Percentiles rank a stretch among this genome's conserved stretches.
Conservation (phyloP, 2,329 filamentous ascomycete species). For the Colletotrichum incanum region DNA sequence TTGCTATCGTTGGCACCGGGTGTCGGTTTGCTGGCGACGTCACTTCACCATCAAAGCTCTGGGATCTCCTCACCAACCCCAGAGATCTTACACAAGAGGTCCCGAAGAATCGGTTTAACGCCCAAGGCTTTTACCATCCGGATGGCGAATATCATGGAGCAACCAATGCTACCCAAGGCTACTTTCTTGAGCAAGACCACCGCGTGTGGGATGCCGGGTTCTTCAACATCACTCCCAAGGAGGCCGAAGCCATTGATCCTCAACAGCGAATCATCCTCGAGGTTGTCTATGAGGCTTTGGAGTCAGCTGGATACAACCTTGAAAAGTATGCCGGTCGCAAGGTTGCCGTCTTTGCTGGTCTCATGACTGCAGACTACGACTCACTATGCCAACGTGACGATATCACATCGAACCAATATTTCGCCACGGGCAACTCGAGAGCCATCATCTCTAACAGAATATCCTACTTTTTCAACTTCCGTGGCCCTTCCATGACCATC, state of each 20-base stretch:
- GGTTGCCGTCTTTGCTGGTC: constrained; percentile 47
- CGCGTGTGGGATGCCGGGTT: constrained; percentile 57
- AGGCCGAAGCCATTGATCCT: constrained; percentile 53
- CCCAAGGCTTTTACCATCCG: constrained; percentile 47
- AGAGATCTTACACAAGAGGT: constrained; percentile 46
- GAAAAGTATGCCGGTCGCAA: constrained; percentile 38
- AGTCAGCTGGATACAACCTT: constrained; percentile 47
- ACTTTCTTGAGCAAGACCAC: constrained; percentile 48
- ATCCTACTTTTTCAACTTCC: constrained; percentile 59
- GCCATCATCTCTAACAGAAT: constrained; percentile 58
- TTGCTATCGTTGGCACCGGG: constrained; percentile 58
- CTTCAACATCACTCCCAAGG: constrained; percentile 55
- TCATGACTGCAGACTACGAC: constrained; percentile 50
- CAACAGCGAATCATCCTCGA: constrained; percentile 53
- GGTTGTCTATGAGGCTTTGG: constrained; percentile 54
- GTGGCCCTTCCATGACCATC: constrained; percentile 59
- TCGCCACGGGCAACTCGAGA: constrained; percentile 52
- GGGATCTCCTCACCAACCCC: constrained; percentile 54
- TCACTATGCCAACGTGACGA: constrained; percentile 48
- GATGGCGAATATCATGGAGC: constrained; percentile 45
- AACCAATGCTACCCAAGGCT: constrained; percentile 38
- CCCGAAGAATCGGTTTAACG: constrained; percentile 45
- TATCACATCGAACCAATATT: constrained; percentile 49
- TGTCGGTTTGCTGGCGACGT: constrained; percentile 58
- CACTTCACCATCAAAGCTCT: constrained; percentile 53